A percentile compares a stretch with the other conserved stretches of the same genome.
These are phyloP conservation scores for Vitis hybrid DNA, from an alignment of 177 flowering plant species.

Conservation along the genomic window DNA sequence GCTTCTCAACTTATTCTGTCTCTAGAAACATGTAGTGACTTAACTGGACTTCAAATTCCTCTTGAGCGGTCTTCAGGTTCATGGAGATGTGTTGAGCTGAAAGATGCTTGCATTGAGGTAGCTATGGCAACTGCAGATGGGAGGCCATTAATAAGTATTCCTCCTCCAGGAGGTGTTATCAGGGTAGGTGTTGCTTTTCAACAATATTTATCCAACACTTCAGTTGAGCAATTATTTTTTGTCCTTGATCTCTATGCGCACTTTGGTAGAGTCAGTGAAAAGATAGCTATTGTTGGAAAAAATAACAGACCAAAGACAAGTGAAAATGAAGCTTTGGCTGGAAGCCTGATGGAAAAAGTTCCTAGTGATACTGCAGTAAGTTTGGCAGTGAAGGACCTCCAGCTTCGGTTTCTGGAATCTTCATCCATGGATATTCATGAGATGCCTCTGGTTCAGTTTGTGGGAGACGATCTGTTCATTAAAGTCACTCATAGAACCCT, in stretches of 20 bases:
- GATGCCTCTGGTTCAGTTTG: constrained; percentile 76
- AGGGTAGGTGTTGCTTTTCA: constrained; percentile 78
- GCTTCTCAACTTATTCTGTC: constrained; percentile 72
- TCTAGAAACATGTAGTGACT: constrained; percentile 48
- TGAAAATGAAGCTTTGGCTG: constrained; percentile 29
- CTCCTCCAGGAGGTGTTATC: constrained; percentile 96
- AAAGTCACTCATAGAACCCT: constrained; percentile 84
- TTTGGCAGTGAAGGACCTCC: constrained; percentile 63
- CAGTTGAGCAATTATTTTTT: constrained; percentile 90
- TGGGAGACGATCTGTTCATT: constrained; percentile 65
- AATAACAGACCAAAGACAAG: constrained; percentile 29
- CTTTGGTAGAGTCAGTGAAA: constrained; percentile 76
- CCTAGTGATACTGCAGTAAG: constrained; percentile 93
- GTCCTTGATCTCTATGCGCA: constrained; percentile 80
- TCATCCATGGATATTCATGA: constrained; percentile 47
- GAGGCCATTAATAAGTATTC: constrained; percentile 60
- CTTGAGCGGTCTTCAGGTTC: constrained; percentile 33
- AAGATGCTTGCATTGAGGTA: constrained; percentile 71
- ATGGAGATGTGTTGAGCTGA: constrained; percentile 89
- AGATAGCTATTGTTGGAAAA: constrained; percentile 65
- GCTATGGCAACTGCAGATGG: constrained; percentile 98
- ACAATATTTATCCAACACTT: constrained; percentile 79
- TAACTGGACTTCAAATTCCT: constrained; percentile 27
- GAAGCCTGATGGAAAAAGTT: constrained; percentile 64
- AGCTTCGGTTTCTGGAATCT: constrained; percentile 76